Evolutionary conservation across 2,329 filamentous ascomycete species (phyloP).

Genomic region (Beauveria sp.): DNA sequence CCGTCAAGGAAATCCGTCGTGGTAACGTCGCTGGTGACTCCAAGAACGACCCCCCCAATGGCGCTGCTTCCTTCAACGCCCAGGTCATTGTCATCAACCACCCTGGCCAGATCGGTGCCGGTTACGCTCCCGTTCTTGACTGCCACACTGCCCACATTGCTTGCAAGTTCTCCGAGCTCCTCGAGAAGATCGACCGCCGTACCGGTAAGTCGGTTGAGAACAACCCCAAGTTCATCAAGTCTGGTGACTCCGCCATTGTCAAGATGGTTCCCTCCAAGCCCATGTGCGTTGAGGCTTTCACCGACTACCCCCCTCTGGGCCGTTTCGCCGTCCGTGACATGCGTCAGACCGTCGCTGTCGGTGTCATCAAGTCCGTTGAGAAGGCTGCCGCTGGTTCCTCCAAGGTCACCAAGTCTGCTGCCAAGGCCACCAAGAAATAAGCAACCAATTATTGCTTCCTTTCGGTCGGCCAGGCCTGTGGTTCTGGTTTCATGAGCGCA

Average conservation of each 20-base stretch:
- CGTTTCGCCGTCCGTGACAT: conserved; percentile 99
- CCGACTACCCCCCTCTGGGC: conserved; percentile 97
- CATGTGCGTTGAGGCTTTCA: conserved; percentile 99
- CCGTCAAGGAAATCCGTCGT: conserved; percentile 99
- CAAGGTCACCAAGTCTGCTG: conserved; percentile 67
- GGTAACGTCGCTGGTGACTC: conserved; percentile 99
- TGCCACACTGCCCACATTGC: conserved; percentile 99
- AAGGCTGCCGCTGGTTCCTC: conserved; percentile 50
- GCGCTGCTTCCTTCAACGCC: conserved; percentile 90
- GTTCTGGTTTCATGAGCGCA: conserved; percentile 28
- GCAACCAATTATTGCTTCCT: conserved; percentile 17
- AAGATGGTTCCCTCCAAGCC: conserved; percentile 99
- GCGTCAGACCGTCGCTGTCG: conserved; percentile 82
- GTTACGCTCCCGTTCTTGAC: conserved; percentile 97
- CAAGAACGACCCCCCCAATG: conserved; percentile 97
- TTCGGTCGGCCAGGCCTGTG: conserved; percentile 16
- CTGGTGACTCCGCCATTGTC: conserved; percentile 99
- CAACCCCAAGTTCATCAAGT: conserved; percentile 99
- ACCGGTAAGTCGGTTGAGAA: conserved; percentile 94
- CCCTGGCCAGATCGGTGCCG: conserved; percentile 97
- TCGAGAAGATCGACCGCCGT: conserved; percentile 99
- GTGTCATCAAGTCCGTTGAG: conserved; percentile 86
- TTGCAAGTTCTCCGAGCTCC: conserved; percentile 99
- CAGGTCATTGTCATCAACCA: conserved; percentile 99
- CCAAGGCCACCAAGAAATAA: conserved; percentile 71